phyloP scores from a whole-genome alignment of 2,329 filamentous ascomycete species.

The Aspergillus versicolor region DNA sequence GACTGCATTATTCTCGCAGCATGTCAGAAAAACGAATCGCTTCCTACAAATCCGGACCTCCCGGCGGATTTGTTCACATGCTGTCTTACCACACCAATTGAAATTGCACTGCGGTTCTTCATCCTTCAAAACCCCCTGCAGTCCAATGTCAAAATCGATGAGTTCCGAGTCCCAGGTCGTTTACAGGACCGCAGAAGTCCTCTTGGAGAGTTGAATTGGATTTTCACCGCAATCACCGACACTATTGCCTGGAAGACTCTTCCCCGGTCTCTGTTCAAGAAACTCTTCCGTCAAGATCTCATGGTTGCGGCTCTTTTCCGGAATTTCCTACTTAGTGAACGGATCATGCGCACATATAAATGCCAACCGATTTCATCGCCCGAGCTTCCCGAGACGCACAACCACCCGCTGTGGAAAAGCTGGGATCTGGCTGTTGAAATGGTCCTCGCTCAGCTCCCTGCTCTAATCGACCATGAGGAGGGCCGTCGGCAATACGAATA shows the following conservation, averaged over 20 bases:
- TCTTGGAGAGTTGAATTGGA: slow-evolving; percentile 96
- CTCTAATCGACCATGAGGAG: slow-evolving; percentile 75
- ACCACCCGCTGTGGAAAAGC: slow-evolving; percentile 93
- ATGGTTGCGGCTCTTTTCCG: slow-evolving; percentile 99
- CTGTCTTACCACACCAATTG: slow-evolving; percentile 93
- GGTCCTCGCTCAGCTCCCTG: slow-evolving; percentile 84
- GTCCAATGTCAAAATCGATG: slow-evolving; percentile 69
- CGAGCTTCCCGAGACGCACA: slow-evolving; percentile 87
- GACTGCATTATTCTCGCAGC: slow-evolving; percentile 92
- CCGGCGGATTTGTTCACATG: slow-evolving; percentile 95
- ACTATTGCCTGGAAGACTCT: slow-evolving; percentile 98
- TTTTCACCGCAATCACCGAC: slow-evolving; percentile 97
- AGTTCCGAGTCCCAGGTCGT: slow-evolving; percentile 85
- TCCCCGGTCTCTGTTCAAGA: slow-evolving; percentile 86
- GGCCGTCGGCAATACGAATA: slow-evolving; percentile 80
- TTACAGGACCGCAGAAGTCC: slow-evolving; percentile 91
- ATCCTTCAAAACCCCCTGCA: slow-evolving; percentile 83
- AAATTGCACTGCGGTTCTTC: slow-evolving; percentile 96
- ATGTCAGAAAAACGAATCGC: slow-evolving; percentile 83
- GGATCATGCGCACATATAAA: slow-evolving; percentile 94
- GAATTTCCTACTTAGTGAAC: slow-evolving; percentile 91
- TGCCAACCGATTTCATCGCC: slow-evolving; percentile 93
- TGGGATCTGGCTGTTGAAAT: slow-evolving; percentile 98
- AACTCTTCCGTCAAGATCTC: slow-evolving; percentile 93
- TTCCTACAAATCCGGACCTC: slow-evolving; percentile 89